Percentiles rank a stretch among this genome's conserved stretches.
Evolutionary conservation across 2,329 filamentous ascomycete genomes (phyloP).

Genomic region (Ustulina deusta): DNA sequence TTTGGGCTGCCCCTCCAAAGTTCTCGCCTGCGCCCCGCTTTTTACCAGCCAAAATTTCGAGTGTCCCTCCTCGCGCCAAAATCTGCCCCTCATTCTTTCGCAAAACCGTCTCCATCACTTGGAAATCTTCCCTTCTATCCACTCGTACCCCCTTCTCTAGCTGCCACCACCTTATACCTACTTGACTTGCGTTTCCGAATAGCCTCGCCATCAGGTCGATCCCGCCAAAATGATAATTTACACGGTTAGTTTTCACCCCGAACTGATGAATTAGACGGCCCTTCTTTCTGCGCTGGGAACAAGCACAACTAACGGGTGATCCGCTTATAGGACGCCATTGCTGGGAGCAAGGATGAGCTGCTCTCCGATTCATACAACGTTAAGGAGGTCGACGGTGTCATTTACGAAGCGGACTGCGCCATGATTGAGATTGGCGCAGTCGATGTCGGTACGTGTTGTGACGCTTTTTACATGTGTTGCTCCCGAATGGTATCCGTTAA

Average conservation of each 20-base stretch:
- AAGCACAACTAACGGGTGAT: constrained; percentile 25
- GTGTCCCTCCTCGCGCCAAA: constrained; percentile 43
- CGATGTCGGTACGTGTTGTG: constrained; percentile 71
- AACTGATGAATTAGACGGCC: neutral
- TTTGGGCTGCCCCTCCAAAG: constrained; percentile 39
- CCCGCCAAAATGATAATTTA: constrained; percentile 78
- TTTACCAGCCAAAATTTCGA: constrained; percentile 48
- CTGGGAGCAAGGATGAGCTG: constrained; percentile 82
- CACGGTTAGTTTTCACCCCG: constrained; percentile 63
- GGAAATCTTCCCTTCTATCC: constrained; percentile 47
- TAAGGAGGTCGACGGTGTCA: constrained; percentile 81
- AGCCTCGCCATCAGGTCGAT: constrained; percentile 37
- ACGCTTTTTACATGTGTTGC: neutral
- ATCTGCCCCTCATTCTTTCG: constrained; percentile 49
- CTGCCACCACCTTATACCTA: constrained; percentile 36
- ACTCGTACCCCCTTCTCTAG: constrained; percentile 37
- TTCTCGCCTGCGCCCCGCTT: constrained; percentile 40
- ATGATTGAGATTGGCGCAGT: constrained; percentile 86
- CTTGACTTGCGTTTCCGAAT: constrained; percentile 36
- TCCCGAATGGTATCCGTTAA: constrained; percentile 30
- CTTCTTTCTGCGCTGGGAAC: constrained; percentile 5
- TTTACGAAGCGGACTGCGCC: constrained; percentile 91
- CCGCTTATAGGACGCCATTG: constrained; percentile 80
- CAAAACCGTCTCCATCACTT: constrained; percentile 48
- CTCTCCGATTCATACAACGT: constrained; percentile 94